These are phyloP conservation scores for Paecilomyces fulvus DNA, from an alignment of 2,329 filamentous ascomycete genomes.

Conservation along the genomic window DNA sequence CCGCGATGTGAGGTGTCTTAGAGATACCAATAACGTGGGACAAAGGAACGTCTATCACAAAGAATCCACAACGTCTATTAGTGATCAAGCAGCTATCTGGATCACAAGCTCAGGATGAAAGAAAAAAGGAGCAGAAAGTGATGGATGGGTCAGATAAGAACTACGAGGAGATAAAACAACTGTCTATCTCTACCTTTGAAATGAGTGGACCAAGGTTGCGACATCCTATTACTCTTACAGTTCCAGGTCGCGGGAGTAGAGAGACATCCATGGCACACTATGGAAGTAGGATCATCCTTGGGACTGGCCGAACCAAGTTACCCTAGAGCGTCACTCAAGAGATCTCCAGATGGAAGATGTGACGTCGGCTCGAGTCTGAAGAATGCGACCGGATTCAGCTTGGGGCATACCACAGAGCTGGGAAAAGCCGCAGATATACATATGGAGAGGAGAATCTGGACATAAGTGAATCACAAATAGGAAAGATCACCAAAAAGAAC, in stretches of 20 bases:
- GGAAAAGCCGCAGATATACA: not conserved
- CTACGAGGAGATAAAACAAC: not conserved
- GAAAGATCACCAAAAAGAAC: not conserved
- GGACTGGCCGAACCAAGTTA: not conserved
- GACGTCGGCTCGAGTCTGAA: not conserved
- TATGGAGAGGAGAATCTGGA: not conserved
- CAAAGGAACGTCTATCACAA: not conserved
- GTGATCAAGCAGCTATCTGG: not conserved
- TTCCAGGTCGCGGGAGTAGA: not conserved
- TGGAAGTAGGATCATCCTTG: not conserved
- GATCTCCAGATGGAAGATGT: not conserved
- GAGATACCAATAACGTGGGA: not conserved
- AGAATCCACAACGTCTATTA: not conserved
- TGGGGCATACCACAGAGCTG: not conserved
- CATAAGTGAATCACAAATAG: not conserved
- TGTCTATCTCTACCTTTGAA: not conserved
- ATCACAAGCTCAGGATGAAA: not conserved
- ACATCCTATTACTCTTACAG: not conserved
- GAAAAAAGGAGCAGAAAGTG: not conserved
- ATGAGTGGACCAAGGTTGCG: not conserved
- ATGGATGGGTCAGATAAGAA: not conserved
- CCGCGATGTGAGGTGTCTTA: not conserved
- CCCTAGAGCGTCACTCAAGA: not conserved
- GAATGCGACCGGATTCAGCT: not conserved
- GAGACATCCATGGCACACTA: not conserved